phyloP scores from a whole-genome alignment of 176 grass and related monocot species.

The Calamus simplicifolius region DNA sequence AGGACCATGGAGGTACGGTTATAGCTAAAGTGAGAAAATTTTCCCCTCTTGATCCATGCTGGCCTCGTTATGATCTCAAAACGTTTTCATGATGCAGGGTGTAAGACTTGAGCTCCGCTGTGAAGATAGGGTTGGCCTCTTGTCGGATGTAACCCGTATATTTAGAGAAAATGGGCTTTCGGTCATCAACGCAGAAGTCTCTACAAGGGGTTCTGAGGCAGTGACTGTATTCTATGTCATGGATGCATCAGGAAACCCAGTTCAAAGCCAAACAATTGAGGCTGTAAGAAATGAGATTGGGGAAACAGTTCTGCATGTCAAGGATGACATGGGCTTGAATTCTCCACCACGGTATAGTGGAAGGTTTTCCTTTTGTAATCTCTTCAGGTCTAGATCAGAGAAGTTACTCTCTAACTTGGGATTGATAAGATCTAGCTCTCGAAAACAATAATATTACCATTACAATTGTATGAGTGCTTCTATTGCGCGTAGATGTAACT shows the following conservation, averaged over 20 bases:
- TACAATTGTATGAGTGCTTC: too few relatives aligned
- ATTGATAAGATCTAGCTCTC: conserved; percentile 72
- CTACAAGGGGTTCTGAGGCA: conserved; percentile 38
- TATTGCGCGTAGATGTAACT: too few relatives aligned
- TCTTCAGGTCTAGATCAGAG: conserved; percentile 84
- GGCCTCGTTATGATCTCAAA: too few relatives aligned
- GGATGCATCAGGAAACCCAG: conserved; percentile 63
- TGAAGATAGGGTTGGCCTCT: conserved; percentile 34
- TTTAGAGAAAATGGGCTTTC: conserved; percentile 86
- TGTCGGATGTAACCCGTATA: conserved; percentile 73
- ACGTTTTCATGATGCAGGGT: conserved; percentile 28
- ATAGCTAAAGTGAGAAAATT: not conserved
- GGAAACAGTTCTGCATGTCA: conserved; percentile 44
- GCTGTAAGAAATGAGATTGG: conserved; percentile 65
- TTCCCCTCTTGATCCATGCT: too few relatives aligned
- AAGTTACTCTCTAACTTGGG: conserved; percentile 85
- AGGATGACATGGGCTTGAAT: conserved; percentile 20
- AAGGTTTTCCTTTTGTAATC: conserved; percentile 50
- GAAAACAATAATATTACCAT: too few relatives aligned
- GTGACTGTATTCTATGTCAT: conserved; percentile 78
- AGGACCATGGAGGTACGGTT: conserved; percentile 44
- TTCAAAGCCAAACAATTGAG: conserved; percentile 47
- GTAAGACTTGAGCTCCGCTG: conserved; percentile 56
- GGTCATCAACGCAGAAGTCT: conserved; percentile 69
- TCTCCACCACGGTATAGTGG: conserved; percentile 25